A percentile compares a stretch with the other conserved stretches of the same genome.
Evolutionary conservation across 73 alveolate genomes (phyloP).

Genomic region (Paramecium pentaurelia): DNA sequence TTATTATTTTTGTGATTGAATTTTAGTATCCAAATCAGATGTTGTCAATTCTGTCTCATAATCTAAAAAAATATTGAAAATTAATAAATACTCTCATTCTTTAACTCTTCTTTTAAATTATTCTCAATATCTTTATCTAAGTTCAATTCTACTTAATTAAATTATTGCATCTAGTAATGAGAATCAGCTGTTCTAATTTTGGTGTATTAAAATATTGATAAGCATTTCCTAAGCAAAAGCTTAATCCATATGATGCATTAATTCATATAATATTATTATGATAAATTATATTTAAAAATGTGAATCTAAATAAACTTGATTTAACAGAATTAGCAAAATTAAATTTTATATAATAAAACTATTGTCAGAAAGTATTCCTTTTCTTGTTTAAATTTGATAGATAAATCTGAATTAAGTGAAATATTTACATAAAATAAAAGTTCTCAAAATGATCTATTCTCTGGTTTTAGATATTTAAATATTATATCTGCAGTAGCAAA

Average conservation of each 20-base stretch:
- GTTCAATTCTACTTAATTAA: background rate
- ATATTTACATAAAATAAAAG: background rate
- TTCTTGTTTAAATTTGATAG: background rate
- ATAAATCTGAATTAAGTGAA: background rate
- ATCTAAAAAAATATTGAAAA: background rate
- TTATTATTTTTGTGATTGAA: background rate
- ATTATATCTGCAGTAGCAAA: slow-evolving; percentile 18
- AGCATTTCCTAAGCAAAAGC: background rate
- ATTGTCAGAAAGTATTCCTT: background rate
- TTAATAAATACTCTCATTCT: background rate
- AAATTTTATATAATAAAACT: background rate
- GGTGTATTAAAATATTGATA: background rate
- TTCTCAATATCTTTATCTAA: background rate
- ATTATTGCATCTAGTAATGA: background rate
- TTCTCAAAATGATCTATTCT: background rate
- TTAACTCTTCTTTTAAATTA: background rate
- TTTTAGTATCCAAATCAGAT: background rate
- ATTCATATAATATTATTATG: background rate
- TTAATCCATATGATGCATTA: background rate
- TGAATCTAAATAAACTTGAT: background rate
- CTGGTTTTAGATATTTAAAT: background rate
- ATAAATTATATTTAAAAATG: background rate
- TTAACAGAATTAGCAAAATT: background rate
- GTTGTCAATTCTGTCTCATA: background rate
- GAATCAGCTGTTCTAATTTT: background rate